Percentiles rank a stretch among this genome's conserved stretches.
These are phyloP conservation scores for Xylaria hypoxylon DNA, from an alignment of 2,329 filamentous ascomycete species.

Conservation along the genomic window DNA sequence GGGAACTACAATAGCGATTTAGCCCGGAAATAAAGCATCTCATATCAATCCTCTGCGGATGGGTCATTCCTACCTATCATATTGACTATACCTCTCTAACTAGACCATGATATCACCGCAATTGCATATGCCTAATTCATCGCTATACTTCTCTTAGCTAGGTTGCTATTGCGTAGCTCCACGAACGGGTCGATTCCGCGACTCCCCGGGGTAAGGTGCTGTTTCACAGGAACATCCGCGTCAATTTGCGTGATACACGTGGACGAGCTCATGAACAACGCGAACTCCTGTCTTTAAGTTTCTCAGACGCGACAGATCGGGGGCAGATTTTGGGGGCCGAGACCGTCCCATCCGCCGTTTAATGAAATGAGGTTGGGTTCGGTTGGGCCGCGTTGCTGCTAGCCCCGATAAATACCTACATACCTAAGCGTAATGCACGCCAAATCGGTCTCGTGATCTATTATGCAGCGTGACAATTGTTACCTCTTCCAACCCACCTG, in stretches of 20 bases:
- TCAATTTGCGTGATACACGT: slow-evolving; percentile 34
- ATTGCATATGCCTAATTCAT: slow-evolving; percentile 15
- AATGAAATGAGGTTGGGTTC: slow-evolving; percentile 26
- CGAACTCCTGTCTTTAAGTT: slow-evolving; percentile 25
- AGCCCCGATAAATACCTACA: slow-evolving; percentile 9
- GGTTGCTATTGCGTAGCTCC: slow-evolving; percentile 18
- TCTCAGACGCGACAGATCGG: slow-evolving; percentile 22
- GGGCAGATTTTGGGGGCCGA: slow-evolving; percentile 16
- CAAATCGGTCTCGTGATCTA: slow-evolving; percentile 35
- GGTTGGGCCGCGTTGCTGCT: slow-evolving; percentile 37
- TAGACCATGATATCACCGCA: slow-evolving; percentile 1
- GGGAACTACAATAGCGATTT: slow-evolving; percentile 19
- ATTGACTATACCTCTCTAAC: slow-evolving; percentile 5
- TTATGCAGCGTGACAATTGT: slow-evolving; percentile 30
- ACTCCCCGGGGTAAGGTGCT: slow-evolving; percentile 14
- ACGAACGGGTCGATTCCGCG: slow-evolving; percentile 28
- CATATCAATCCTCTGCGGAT: slow-evolving; percentile 14
- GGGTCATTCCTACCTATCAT: not conserved
- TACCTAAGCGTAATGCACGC: slow-evolving; percentile 31
- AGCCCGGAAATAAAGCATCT: slow-evolving; percentile 28
- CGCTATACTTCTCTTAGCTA: slow-evolving; percentile 23
- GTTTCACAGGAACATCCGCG: slow-evolving; percentile 21
- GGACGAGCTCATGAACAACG: slow-evolving; percentile 26
- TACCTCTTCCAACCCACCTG: slow-evolving; percentile 17
- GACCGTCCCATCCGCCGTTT: slow-evolving; percentile 18